Evolutionary conservation across 169 alveolate species (phyloP), one percentile per base, ranked within the genome.

Genomic region (Cryptosporidium bovis): DNA sequence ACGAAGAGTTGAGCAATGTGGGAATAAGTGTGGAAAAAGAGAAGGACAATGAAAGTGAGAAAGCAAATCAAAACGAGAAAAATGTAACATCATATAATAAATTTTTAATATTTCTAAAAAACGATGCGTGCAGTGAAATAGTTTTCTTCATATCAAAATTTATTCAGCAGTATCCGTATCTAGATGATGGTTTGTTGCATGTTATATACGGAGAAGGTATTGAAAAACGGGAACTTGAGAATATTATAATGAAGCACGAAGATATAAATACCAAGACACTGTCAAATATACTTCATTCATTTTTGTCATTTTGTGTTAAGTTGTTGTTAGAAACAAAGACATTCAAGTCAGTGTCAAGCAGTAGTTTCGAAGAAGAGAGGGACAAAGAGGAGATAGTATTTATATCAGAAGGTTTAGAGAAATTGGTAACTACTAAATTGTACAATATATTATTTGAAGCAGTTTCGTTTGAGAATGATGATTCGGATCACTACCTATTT

Each of bases 51-150:
- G 48, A 40, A 40, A 8, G 13, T 40, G 48, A 6, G 1, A 40
- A 40, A 20, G 65, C 29, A 3, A 82, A n/a, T 18, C 82, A 50
- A 33, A 71, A 83, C 34, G 64, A 66, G 48, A 90, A 90, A 64
- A 68, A 90, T 20, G 58, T 90, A 29, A 91, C 96, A 15, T 90
- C 95, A 8, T 94, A 94, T 65, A 94, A 92, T 50, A 82, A 90
- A 27, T 94, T 94, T 51, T 87, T 94, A 58, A 93, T 91, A 33
- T 82, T 93, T 15, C 62, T 94, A 64, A 94, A 94, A 90, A 93
- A 94, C 66, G 84, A 90, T 29, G 91, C 91, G 4, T 94, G 96
- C 66, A 85, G 83, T 60, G 94, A 91, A 31, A 91, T 91, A 27
- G 92, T 94, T 13, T 62, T 60, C 36, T 62, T 77, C 13, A 24